Evolutionary conservation across 768 basidiomycete species (phyloP), one percentile per base, ranked within the genome.

Genomic region (Amanita muscaria): DNA sequence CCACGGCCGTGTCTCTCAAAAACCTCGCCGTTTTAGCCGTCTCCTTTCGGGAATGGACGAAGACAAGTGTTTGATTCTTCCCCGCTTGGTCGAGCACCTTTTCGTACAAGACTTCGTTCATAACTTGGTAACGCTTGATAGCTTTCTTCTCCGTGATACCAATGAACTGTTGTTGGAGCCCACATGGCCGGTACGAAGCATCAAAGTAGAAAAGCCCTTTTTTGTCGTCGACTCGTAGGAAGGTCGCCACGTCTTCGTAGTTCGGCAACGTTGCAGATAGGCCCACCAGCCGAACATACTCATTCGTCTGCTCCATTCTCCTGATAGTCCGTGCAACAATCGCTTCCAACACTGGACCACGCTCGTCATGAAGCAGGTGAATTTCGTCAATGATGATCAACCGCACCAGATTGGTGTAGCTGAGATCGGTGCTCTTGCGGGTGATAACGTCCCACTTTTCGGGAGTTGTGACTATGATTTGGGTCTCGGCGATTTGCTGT

Each of bases 401-500:
- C 5, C 91, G 80, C 12, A 97, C 94, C 41, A 98, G 80, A 59
- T 96, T 97, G 37, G 92, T 97, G 62, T 98, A 98, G 51, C 84
- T 88, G 15, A 89, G 92, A 55, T 98, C 96, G 0, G 93, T 94
- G 53, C 82, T 88, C 69, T 99, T 99, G 55, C 96, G 84, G 4
- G 94, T 98, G 60, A 99, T 94, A 57, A 99, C 96, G 54, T 99
- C 94, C 90, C 91, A 99, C 62, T 99, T 98, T 67, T 99, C 96
- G 0, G 94, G 96, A 0, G 96, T 98, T 0, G 93, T 96, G 50
- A 98, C 92, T 62, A 98, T 97, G 57, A 99, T 89, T 59, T 98
- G 93, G 0, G 94, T 96, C 57, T 93, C 92, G 7, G 91, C 67
- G 43, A 98, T 97, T 62, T 98, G 94, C 49, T 88, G 83, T 61